A percentile compares a stretch with the other conserved stretches of the same genome.
Evolutionary conservation across 306 rosid species (phyloP).

Genomic region (Glycine tomentella): DNA sequence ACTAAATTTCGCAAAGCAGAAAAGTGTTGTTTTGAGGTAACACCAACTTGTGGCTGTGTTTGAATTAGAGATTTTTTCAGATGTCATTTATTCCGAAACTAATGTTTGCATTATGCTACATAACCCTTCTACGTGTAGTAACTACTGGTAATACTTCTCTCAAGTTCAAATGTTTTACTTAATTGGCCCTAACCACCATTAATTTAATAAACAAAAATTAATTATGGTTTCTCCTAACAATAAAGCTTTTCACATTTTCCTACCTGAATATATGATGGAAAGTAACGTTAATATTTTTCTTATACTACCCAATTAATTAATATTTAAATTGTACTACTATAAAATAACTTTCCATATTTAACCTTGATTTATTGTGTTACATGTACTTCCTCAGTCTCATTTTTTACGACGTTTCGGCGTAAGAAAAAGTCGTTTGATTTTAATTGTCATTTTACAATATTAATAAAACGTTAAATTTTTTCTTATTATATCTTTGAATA

Average conservation of each 20-base stretch:
- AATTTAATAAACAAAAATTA: neutral
- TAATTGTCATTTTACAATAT: neutral
- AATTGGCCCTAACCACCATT: neutral
- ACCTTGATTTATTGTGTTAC: neutral
- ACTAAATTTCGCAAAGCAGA: conserved; percentile 32
- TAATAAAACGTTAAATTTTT: neutral
- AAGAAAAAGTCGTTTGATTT: neutral
- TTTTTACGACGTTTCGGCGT: neutral
- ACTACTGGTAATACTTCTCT: conserved; percentile 5
- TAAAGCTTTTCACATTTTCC: neutral
- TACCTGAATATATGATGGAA: neutral
- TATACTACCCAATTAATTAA: neutral
- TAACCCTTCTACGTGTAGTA: conserved; percentile 22
- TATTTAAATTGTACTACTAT: neutral
- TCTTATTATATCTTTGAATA: neutral
- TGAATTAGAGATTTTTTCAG: conserved; percentile 42
- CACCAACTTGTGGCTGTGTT: conserved; percentile 15
- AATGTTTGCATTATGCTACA: conserved; percentile 17
- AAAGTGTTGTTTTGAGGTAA: conserved; percentile 30
- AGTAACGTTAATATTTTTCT: neutral
- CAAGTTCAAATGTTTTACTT: neutral
- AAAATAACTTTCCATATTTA: neutral
- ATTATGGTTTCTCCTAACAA: neutral
- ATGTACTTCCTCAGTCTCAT: neutral
- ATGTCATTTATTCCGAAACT: conserved; percentile 50